Evolutionary conservation across 441 rosid species (phyloP), one percentile per base, ranked within the genome.

Genomic region (Brassica balearica): DNA sequence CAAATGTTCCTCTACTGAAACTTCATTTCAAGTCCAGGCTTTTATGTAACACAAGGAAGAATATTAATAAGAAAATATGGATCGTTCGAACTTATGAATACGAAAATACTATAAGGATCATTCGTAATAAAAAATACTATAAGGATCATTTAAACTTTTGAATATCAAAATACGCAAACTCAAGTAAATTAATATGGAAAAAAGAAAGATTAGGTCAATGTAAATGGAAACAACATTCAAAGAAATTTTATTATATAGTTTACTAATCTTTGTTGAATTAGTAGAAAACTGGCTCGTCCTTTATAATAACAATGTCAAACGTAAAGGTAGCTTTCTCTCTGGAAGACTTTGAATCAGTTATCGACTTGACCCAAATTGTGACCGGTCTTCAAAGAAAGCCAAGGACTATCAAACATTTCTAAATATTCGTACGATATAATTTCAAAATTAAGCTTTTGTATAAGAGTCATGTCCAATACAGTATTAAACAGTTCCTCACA

Each of bases 281-380:
- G 61, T 43, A 63, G 32, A 48, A 11, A 27, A 29, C 2, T 12
- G 6, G 15, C 5, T 20, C 53, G 64, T 65, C 68, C 11, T 27
- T 17, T 27, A 27, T 19, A 43, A 43, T 68, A 68, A 38, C 10
- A 1, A 0, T 58, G 73, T 58, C 66, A 38, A 59, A 75, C 10
- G 46, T 68, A 43, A 41, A 29, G 8, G 29, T 19, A 58, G 15
- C 20, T 58, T 11, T 41, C 68, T 59, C 68, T 59, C 15, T 43
- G 32, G 56, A 48, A 61, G 19, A 69, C 64, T 61, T 76, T 61
- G 64, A 48, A 69, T 32, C 32, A 20, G 6, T 69, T 36, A 19
- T 29, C 38, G 8, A 19, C 9, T 38, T 38, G 36, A 38, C 43
- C 43, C 43, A 38, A 38, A 38, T 38, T 38, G 11, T 38, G 43